Base-by-base conservation (phyloP, 164 flowering plant species). In the Tinospora cordifolia region DNA sequence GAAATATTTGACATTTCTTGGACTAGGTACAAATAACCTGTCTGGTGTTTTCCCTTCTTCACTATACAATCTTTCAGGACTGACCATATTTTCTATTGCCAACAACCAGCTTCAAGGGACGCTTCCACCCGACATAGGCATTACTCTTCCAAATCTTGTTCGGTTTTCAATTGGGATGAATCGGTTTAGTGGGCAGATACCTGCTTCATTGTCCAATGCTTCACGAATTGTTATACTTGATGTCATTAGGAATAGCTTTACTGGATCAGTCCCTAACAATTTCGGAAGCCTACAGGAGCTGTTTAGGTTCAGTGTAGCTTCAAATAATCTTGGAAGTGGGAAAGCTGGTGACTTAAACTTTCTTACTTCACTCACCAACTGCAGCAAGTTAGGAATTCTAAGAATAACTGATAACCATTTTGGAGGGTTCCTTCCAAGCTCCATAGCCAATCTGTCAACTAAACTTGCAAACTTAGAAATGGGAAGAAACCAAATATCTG, bases 401-500 rank as follows among this genome's bases (percentile, higher is more conserved):
- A 0, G 0, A 17, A 19, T 72, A 1, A 21, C 4, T 0, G 11
- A 1, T 3, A 72, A 72, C 21, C 3, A 26, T 40, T 58, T 72
- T 26, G 65, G 57, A 14, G 74, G 74, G 8, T 13, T 8, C n/a
- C 22, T 72, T 10, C 74, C 74, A 12, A 17, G 8, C n/a, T 57
- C 70, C 3, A 59, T 72, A 24, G 75, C 40, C 15, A 66, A 72
- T 72, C 30, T 72, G n/a, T 51, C 74, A 36, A 65, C 63, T 17
- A 21, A 22, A 21, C 39, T 46, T 15, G 17, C 21, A 14, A 3
- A 6, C 0, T 21, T 70, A 8, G 3, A 3, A 1, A 8, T 62
- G 1, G 57, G 59, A 24, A 3, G 4, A 6, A 60, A 46, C 21
- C n/a, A 44, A 7, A 30, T 54, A 65, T 54, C 12, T 65, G 64